Base-by-base conservation (phyloP, 805 yeast species). In the Candida ulmi region DNA sequence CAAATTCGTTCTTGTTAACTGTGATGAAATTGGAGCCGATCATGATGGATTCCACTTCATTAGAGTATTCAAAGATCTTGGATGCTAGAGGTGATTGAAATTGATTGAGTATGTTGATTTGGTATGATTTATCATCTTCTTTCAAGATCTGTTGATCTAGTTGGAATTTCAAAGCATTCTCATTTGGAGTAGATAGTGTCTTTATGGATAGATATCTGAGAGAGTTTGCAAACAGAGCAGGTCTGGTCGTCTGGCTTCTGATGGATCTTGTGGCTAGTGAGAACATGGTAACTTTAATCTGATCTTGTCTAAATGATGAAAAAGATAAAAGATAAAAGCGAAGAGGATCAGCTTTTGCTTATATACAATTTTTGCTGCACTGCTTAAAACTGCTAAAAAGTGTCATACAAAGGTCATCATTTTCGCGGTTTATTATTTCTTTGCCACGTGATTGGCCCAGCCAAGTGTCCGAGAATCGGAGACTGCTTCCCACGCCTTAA, bases 11-110 rank as follows among this genome's bases (percentile, higher is more conserved):
- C 56, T 83, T 84, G 57, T 79, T 83, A 8, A 84, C 78, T 0
- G 91, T 82, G 38, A 84, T 61, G 48, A 84, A 84, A 52, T 83
- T 74, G n/a, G 74, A 74, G 16, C 91, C 91, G 48, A 84, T 74
- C 79, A 84, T 74, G 16, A 84, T 63, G 0, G 87, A 78, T 48
- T 69, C 77, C n/a, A 83, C 83, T 1, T 83, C 85, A 11, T 49
- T 78, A 65, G 69, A 59, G 43, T 63, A 62, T 21, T 69, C 55
- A 43, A 82, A 80, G 21, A 83, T 57, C 43, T 71, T 70, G 30
- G 71, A 60, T 1, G 88, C 88, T 35, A 83, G 61, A 8, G 84
- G 86, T 0, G 90, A 82, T 48, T 66, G 69, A 6, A 50, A 46
- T 6, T 61, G 53, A 25, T 52, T 52, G 7, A 43, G 35, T 11